Conservation (phyloP, 495 filamentous ascomycete genomes). For the Cudoniella acicularis region DNA sequence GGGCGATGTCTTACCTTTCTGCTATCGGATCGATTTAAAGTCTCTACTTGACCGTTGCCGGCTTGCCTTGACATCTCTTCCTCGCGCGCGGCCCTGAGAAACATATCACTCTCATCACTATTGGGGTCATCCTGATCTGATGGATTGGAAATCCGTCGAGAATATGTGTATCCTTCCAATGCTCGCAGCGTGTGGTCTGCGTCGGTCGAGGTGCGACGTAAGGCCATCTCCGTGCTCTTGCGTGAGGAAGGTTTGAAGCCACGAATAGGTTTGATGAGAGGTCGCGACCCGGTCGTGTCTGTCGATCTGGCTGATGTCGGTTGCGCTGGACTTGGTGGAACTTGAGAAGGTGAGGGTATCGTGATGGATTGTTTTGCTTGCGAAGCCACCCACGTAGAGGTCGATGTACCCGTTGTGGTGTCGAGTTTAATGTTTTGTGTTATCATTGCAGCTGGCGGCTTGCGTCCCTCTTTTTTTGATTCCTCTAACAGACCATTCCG, state of each 20-base stretch:
- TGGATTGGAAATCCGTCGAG: slow-evolving; percentile 21
- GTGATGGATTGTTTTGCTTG: slow-evolving; percentile 12
- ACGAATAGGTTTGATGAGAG: slow-evolving; percentile 43
- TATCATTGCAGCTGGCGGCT: slow-evolving; percentile 40
- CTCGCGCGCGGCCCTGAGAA: slow-evolving; percentile 50
- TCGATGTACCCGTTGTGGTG: slow-evolving; percentile 9
- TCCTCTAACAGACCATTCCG: slow-evolving; percentile 5
- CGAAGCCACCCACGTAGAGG: slow-evolving; percentile 19
- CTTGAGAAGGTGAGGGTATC: slow-evolving; percentile 2
- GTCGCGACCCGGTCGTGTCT: background rate
- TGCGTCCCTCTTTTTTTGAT: slow-evolving; percentile 9
- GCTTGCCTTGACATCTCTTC: slow-evolving; percentile 42
- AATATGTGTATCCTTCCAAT: slow-evolving; percentile 38
- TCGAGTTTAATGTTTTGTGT: slow-evolving; percentile 31
- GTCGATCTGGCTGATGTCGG: slow-evolving; percentile 9
- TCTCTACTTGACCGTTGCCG: slow-evolving; percentile 6
- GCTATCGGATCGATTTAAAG: slow-evolving; percentile 10
- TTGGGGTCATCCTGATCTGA: slow-evolving; percentile 25
- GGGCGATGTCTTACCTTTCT: slow-evolving; percentile 16
- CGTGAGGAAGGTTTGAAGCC: slow-evolving; percentile 48
- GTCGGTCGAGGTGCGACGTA: slow-evolving; percentile 34
- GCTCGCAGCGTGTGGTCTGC: slow-evolving; percentile 47
- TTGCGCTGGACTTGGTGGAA: slow-evolving; percentile 14
- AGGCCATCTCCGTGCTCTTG: slow-evolving; percentile 46
- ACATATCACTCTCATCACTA: slow-evolving; percentile 43